These are phyloP conservation scores for Microbotryum intermedium DNA, from an alignment of 1,284 basidiomycete genomes.

Conservation along the genomic window DNA sequence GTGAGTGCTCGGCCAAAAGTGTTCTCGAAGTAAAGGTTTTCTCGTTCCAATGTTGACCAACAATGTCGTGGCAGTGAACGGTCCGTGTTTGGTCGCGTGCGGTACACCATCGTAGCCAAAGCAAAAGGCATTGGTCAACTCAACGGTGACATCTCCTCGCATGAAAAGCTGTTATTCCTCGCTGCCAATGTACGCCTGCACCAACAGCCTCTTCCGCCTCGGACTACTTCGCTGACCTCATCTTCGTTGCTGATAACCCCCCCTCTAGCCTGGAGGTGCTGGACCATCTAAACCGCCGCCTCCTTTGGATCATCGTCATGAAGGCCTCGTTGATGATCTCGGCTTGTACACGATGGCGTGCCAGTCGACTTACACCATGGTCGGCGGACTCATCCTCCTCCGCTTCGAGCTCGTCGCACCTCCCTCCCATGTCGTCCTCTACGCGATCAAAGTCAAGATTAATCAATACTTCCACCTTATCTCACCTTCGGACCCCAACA, in stretches of 20 bases:
- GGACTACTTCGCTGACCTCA: too few species aligned
- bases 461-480: slow-evolving; percentile 20
- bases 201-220: too few species aligned
- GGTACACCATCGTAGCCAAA: slow-evolving; percentile 25
- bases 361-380: slow-evolving; percentile 1
- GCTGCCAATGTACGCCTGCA: not conserved
- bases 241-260: not conserved
- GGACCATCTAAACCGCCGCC: not conserved
- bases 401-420: slow-evolving; percentile 27
- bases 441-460: slow-evolving; percentile 29
- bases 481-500: slow-evolving; percentile 14
- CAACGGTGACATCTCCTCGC: too few species aligned
- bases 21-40: not conserved
- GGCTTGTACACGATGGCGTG: not conserved
- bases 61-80: slow-evolving; percentile 11
- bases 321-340: not conserved
- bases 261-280: not conserved
- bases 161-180: not conserved
- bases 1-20: not conserved
- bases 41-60: too few species aligned
- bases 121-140: slow-evolving; percentile 18
- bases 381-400: slow-evolving; percentile 27
- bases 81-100: slow-evolving; percentile 22
- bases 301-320: not conserved
- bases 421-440: slow-evolving; percentile 20